Base-by-base conservation (phyloP, 2,329 filamentous ascomycete species). In the Aspergillus pseudoterreus region DNA sequence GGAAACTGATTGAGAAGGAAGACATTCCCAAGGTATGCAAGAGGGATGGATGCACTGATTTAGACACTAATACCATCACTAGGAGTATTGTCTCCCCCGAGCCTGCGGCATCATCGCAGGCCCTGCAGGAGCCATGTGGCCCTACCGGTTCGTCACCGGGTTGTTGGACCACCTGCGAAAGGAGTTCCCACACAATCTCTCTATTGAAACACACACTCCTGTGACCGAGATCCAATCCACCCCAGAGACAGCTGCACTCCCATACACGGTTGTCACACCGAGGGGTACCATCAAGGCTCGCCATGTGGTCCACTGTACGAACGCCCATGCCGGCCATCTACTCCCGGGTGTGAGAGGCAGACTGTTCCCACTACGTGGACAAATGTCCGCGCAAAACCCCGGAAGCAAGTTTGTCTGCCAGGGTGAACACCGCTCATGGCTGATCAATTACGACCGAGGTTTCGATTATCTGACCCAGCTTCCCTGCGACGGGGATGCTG, bases 241-340 rank as follows among this genome's bases (percentile, higher is more conserved):
- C 1, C 12, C 4, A 6, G 21, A 41, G 8, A 14, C 9, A n/a
- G 10, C n/a, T 4, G n/a, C 52, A 12, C 45, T 50, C 3, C 46
- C 41, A 12, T 80, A 78, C 58, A 61, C 65, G 1, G 58, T 84
- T 4, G 57, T 68, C 4, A 83, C 81, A 1, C 48, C 57, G 0
- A 68, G 75, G 6, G 80, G 80, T 2, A 56, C 39, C 0, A 69
- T 84, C 32, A 63, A 60, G 3, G 71, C 79, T 6, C 67, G 69
- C 0, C 76, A 84, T 47, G 69, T 86, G 1, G 71, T 85, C 2
- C 79, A 85, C 55, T 79, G 79, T 6, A 85, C 81, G 1, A 84
- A 85, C 54, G 80, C 71, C 4, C 78, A 78, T 55, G 72, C 78
- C 0, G 64, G 75, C 0, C 75, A 81, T 46, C 73, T 84, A 1